A percentile compares a stretch with the other conserved stretches of the same genome.
phyloP scores from a whole-genome alignment of 768 basidiomycete genomes.

The Mycena alexandri region DNA sequence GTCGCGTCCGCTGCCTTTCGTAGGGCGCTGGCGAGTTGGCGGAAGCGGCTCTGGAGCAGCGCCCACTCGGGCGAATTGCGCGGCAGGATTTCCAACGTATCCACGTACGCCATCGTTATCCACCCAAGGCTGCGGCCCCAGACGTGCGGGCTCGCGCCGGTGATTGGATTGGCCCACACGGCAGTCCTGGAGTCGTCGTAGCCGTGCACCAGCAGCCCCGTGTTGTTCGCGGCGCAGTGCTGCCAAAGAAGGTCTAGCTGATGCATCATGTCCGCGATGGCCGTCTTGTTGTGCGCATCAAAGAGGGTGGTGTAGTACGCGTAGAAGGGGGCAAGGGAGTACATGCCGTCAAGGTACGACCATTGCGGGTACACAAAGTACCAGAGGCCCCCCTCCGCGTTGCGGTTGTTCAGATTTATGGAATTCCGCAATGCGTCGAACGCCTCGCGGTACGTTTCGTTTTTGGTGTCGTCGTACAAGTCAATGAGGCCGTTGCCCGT shows the following conservation, averaged over 20 bases:
- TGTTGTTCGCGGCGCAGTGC: slow-evolving; percentile 36
- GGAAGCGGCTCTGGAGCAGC: slow-evolving; percentile 22
- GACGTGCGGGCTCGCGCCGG: slow-evolving; percentile 41
- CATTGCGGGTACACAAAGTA: slow-evolving; percentile 36
- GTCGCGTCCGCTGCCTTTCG: slow-evolving; percentile 32
- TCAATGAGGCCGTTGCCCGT: slow-evolving; percentile 28
- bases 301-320: slow-evolving; percentile 37
- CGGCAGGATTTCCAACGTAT: slow-evolving; percentile 41
- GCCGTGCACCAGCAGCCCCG: slow-evolving; percentile 38
- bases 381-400: slow-evolving; percentile 39
- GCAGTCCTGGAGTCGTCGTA: slow-evolving; percentile 43
- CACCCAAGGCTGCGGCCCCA: slow-evolving; percentile 39
- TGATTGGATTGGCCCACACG: slow-evolving; percentile 40
- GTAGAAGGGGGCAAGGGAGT: slow-evolving; percentile 45
- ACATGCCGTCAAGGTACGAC: slow-evolving; percentile 44
- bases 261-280: slow-evolving; percentile 38
- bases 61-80: slow-evolving; percentile 25
- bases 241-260: slow-evolving; percentile 41
- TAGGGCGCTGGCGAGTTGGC: slow-evolving; percentile 30
- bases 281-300: slow-evolving; percentile 34
- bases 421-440: slow-evolving; percentile 37
- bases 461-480: slow-evolving; percentile 31
- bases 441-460: slow-evolving; percentile 37
- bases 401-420: slow-evolving; percentile 39
- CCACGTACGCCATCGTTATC: slow-evolving; percentile 37